These are phyloP conservation scores for Cutaneotrichosporon dermatis DNA, from an alignment of 1,284 basidiomycete genomes.

Conservation along the genomic window DNA sequence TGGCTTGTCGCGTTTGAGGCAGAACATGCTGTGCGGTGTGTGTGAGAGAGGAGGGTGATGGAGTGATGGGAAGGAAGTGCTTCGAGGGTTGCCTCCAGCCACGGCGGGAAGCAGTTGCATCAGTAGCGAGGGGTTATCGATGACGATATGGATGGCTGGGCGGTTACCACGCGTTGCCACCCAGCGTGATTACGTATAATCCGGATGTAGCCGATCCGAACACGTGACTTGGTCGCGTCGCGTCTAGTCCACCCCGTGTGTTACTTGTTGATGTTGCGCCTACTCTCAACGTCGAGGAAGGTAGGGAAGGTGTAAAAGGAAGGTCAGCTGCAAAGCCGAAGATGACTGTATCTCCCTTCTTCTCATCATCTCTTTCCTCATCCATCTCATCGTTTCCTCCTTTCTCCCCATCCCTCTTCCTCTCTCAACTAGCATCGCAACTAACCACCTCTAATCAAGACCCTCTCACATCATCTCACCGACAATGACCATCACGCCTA, in stretches of 20 bases:
- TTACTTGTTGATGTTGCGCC: neutral
- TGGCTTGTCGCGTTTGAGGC: conserved; percentile 13
- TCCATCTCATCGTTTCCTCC: neutral
- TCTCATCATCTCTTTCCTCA: neutral
- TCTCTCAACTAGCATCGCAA: neutral
- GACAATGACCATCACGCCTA: neutral
- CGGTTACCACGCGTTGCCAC: neutral
- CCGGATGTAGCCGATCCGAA: neutral
- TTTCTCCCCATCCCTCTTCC: neutral
- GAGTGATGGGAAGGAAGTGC: neutral
- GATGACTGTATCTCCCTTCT: neutral
- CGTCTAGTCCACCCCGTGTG: neutral
- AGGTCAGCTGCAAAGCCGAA: too few species aligned
- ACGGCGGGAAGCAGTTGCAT: too few species aligned
- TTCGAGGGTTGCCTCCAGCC: too few species aligned
- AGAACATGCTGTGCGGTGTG: conserved; percentile 12
- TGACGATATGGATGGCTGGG: neutral
- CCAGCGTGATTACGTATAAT: neutral
- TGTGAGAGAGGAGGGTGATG: neutral
- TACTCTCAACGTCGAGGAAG: neutral
- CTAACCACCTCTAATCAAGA: neutral
- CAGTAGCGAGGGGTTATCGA: neutral
- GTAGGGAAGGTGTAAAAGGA: neutral
- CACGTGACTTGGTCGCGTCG: neutral
- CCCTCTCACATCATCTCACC: neutral